Evolutionary conservation across 1,284 basidiomycete genomes (phyloP), one percentile per base, ranked within the genome.

Genomic region (Apiotrichum mycotoxinovorans): DNA sequence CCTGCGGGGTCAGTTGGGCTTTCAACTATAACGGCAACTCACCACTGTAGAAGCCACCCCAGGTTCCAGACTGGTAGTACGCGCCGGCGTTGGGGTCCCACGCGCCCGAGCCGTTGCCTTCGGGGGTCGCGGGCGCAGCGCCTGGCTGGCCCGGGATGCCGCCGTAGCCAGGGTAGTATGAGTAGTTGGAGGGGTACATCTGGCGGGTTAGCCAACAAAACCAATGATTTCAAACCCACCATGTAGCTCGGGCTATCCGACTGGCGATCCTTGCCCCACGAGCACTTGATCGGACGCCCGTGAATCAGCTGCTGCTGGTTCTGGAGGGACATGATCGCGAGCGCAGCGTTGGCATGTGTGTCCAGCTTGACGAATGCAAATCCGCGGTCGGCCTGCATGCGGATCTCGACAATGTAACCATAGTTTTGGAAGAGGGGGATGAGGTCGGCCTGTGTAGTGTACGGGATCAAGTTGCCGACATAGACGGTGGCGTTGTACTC

Each of bases 321-420:
- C 76, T 94, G 91, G 53, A 98, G 81, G 71, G 95, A 89, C 61
- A 93, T 88, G 70, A 98, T 98, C 27, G 95, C 95, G 85, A 91
- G 87, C 14, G 95, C 93, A 51, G 95, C 95, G 72, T 96, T 92
- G 75, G 96, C 92, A 75, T 98, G 95, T 45, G 91, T 92, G 78
- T 97, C 94, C 56, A 98, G 84, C 79, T 97, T 98, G 74, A 98
- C 92, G 72, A 98, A 98, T 0, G 95, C 95, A 75, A 98, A 98
- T 33, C 95, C 95, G 60, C 93, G 87, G 79, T 98, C 95, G 56
- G 93, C 86, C 78, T 98, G 94, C 91, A 98, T 94, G 64, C 95
- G 88, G 73, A 98, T 93, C 80, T 98, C 95, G 65, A 91, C 91
- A 51, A 98, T 87, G 77, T 96, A 96, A 51, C 96, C 95, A 75